Conservation (phyloP, 805 yeast species). For the Teunomyces pallodes region DNA sequence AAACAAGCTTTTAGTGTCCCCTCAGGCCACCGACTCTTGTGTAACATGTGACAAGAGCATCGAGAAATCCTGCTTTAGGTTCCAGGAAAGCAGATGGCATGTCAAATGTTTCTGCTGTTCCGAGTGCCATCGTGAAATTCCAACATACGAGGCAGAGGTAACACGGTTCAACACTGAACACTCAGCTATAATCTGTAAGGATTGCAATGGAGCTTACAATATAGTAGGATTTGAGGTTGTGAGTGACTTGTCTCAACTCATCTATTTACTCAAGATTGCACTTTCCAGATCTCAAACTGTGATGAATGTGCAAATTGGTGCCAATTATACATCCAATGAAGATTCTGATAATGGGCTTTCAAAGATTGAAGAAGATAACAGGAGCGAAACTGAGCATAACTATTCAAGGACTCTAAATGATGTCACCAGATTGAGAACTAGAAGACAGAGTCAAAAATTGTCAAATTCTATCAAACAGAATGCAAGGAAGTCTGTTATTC, state of each 20-base stretch:
- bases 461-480: conserved; percentile 54
- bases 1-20: conserved; percentile 44
- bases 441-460: conserved; percentile 62
- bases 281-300: conserved; percentile 67
- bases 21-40: conserved; percentile 75
- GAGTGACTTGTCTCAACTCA: conserved; percentile 68
- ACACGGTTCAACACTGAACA: conserved; percentile 43
- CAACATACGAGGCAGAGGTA: conserved; percentile 36
- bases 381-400: conserved; percentile 36
- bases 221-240: conserved; percentile 58
- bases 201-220: conserved; percentile 52
- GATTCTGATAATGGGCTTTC: not conserved
- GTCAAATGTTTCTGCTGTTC: conserved; percentile 66
- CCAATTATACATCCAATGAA: not conserved
- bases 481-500: conserved; percentile 62
- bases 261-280: conserved; percentile 79
- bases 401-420: conserved; percentile 72
- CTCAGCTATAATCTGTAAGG: conserved; percentile 50
- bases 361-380: conserved; percentile 4
- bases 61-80: conserved; percentile 75
- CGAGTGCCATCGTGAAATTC: conserved; percentile 44
- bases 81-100: conserved; percentile 77
- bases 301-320: conserved; percentile 33
- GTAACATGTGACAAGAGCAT: conserved; percentile 67
- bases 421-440: conserved; percentile 70